These are phyloP conservation scores for Aspergillus eucalypticola DNA, from an alignment of 2,329 filamentous ascomycete genomes.

Conservation along the genomic window DNA sequence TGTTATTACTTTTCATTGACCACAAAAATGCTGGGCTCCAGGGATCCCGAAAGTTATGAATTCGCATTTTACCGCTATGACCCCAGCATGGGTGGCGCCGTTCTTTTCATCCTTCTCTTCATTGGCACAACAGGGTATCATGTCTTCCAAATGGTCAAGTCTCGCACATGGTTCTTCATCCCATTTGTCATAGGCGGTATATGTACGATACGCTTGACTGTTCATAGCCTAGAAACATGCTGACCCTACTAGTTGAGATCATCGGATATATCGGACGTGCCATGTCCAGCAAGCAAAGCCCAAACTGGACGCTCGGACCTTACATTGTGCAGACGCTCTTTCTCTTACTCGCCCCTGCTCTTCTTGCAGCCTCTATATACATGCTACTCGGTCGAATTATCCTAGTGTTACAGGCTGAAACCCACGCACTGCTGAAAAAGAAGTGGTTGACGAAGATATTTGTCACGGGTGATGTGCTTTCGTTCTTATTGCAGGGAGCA, in stretches of 20 bases:
- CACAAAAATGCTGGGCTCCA: too few relatives aligned
- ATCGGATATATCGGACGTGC: background rate
- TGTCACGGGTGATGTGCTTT: conserved; percentile 36
- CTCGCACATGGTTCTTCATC: background rate
- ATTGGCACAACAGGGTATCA: background rate
- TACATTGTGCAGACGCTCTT: background rate
- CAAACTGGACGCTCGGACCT: background rate
- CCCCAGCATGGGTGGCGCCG: background rate
- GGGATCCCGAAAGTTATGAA: too few relatives aligned
- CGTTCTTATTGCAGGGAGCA: conserved; percentile 33
- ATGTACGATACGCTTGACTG: background rate
- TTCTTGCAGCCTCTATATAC: conserved; percentile 44
- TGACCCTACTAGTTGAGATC: background rate
- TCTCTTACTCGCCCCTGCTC: conserved; percentile 4
- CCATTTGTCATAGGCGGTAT: background rate
- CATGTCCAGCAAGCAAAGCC: background rate
- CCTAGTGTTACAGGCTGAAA: conserved; percentile 33
- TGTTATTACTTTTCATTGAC: too few relatives aligned
- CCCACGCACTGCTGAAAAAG: conserved; percentile 31
- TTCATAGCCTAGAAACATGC: background rate
- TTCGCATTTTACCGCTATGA: background rate
- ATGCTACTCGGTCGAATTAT: conserved; percentile 44
- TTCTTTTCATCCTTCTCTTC: background rate
- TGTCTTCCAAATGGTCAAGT: background rate
- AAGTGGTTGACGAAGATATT: conserved; percentile 44